Percentiles rank a stretch among this genome's conserved stretches.
phyloP scores from a whole-genome alignment of 2,329 filamentous ascomycete species.

The Fusarium protoensiforme region DNA sequence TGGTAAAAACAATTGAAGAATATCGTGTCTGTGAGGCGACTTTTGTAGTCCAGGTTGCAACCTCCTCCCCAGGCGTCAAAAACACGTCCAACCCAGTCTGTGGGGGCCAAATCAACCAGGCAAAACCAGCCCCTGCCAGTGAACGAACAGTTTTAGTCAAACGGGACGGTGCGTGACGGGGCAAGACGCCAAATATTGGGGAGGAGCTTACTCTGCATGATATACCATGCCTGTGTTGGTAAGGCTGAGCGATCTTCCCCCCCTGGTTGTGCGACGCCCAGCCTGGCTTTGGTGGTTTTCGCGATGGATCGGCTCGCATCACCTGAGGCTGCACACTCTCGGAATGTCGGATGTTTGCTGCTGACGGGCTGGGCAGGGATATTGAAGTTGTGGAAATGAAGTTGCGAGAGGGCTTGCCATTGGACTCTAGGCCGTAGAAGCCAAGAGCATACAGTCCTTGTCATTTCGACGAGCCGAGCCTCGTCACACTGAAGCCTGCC shows the following conservation, averaged over 20 bases:
- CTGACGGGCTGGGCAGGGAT: background rate
- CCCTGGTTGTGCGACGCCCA: background rate
- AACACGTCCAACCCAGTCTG: background rate
- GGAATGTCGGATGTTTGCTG: background rate
- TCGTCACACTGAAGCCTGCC: background rate
- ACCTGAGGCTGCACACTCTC: background rate
- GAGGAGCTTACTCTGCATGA: conserved; percentile 31
- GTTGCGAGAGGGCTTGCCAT: background rate
- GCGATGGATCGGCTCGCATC: background rate
- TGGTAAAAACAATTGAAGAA: background rate
- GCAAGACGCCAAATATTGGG: background rate
- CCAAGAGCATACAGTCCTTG: background rate
- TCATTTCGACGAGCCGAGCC: background rate
- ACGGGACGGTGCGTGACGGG: background rate
- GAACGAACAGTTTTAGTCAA: background rate
- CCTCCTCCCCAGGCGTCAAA: background rate
- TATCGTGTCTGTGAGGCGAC: background rate
- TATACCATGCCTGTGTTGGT: conserved; percentile 37
- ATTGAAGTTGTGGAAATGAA: background rate
- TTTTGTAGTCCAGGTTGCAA: background rate
- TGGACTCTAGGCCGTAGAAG: background rate
- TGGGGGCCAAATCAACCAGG: background rate
- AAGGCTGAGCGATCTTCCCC: conserved; percentile 17
- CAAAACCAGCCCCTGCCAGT: background rate
- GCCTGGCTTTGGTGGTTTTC: background rate